Percentiles rank a stretch among this genome's conserved stretches.
These are phyloP conservation scores for Huntiella bhutanensis DNA, from an alignment of 2,329 filamentous ascomycete genomes.

Conservation along the genomic window DNA sequence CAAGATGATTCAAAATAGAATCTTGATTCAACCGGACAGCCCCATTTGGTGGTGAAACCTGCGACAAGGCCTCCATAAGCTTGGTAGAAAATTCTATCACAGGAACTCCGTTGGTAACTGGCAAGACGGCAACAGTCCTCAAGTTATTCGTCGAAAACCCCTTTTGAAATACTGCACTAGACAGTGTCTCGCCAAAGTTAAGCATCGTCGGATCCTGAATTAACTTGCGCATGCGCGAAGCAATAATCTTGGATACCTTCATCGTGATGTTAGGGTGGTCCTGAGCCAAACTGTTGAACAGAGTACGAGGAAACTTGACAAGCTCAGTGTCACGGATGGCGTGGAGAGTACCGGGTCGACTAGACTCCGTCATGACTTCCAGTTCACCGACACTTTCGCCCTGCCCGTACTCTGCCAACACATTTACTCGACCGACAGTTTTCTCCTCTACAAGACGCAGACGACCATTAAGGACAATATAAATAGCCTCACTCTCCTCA, in stretches of 20 bases:
- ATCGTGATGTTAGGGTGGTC: slow-evolving; percentile 97
- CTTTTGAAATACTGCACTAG: slow-evolving; percentile 26
- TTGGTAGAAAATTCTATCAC: slow-evolving; percentile 89
- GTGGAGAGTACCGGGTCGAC: slow-evolving; percentile 75
- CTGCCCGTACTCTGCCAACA: slow-evolving; percentile 84
- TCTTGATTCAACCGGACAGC: slow-evolving; percentile 86
- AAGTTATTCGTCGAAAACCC: slow-evolving; percentile 79
- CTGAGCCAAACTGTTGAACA: slow-evolving; percentile 94
- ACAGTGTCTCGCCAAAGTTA: slow-evolving; percentile 35
- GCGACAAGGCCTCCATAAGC: slow-evolving; percentile 67
- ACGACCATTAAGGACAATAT: slow-evolving; percentile 88
- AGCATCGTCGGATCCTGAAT: slow-evolving; percentile 63
- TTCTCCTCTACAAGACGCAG: slow-evolving; percentile 69
- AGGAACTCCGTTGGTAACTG: slow-evolving; percentile 77
- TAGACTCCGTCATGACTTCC: slow-evolving; percentile 88
- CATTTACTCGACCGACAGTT: slow-evolving; percentile 62
- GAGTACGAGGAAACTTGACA: slow-evolving; percentile 82
- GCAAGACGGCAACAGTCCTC: slow-evolving; percentile 78
- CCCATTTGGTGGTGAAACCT: slow-evolving; percentile 77
- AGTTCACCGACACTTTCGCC: slow-evolving; percentile 95
- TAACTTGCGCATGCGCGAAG: slow-evolving; percentile 76
- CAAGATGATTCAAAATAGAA: slow-evolving; percentile 83
- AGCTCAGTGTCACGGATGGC: slow-evolving; percentile 93
- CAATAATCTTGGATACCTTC: slow-evolving; percentile 97
- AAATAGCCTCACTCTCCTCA: slow-evolving; percentile 95